These are phyloP conservation scores for Paramyrothecium roridum DNA, from an alignment of 2,329 filamentous ascomycete genomes.

Conservation along the genomic window DNA sequence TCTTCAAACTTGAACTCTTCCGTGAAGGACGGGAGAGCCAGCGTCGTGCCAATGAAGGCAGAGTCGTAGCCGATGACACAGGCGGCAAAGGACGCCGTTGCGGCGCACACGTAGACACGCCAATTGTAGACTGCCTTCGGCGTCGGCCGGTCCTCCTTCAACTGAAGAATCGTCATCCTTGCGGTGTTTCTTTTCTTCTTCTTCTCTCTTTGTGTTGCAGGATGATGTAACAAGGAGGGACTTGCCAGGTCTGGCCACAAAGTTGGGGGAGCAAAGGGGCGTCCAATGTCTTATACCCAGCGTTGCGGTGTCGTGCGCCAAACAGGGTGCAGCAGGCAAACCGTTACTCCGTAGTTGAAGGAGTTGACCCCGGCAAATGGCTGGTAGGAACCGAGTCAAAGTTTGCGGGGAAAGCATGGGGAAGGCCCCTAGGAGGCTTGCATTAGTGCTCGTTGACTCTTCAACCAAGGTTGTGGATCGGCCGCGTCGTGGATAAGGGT, in stretches of 20 bases:
- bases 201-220: not conserved
- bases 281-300: not conserved
- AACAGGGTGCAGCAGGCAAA: not conserved
- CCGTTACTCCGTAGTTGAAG: not conserved
- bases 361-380: not conserved
- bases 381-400: not conserved
- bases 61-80: slow-evolving; percentile 63
- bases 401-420: not conserved
- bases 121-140: slow-evolving; percentile 58
- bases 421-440: not conserved
- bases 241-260: not conserved
- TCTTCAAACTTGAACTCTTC: slow-evolving; percentile 62
- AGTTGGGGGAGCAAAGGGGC: not conserved
- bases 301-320: not conserved
- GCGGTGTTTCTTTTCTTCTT: no score
- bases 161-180: slow-evolving; percentile 43
- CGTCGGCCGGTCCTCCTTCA: slow-evolving; percentile 56
- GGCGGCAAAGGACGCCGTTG: slow-evolving; percentile 52
- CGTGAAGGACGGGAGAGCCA: slow-evolving; percentile 67
- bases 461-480: not conserved
- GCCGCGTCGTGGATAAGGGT: not conserved
- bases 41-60: slow-evolving; percentile 75
- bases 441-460: not conserved
- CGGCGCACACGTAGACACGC: slow-evolving; percentile 53
- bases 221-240: not conserved